Percentiles rank a stretch among this genome's conserved stretches.
Evolutionary conservation across 2,329 filamentous ascomycete species (phyloP).

Genomic region (Paecilomyces dactylethromorphus): DNA sequence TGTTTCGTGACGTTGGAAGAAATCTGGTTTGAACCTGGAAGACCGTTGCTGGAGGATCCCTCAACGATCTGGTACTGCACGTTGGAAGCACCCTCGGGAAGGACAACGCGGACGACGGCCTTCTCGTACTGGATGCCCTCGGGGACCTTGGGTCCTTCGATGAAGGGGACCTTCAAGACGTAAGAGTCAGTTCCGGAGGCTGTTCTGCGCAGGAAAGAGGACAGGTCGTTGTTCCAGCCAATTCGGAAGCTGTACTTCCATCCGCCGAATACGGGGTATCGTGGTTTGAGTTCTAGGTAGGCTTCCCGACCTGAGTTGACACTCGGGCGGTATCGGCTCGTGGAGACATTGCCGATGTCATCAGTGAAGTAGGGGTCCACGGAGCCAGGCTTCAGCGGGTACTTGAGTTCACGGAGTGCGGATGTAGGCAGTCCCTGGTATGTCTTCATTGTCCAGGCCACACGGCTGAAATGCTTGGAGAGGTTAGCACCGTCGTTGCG

Average conservation of each 20-base stretch:
- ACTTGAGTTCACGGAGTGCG: slow-evolving; percentile 73
- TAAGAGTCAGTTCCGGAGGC: slow-evolving; percentile 60
- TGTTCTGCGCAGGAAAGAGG: slow-evolving; percentile 63
- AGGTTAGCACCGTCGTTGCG: slow-evolving; percentile 79
- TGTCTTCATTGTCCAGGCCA: slow-evolving; percentile 64
- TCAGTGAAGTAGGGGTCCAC: slow-evolving; percentile 91
- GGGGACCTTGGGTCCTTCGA: slow-evolving; percentile 79
- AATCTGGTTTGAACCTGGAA: slow-evolving; percentile 55
- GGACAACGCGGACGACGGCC: slow-evolving; percentile 70
- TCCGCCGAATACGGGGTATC: slow-evolving; percentile 92
- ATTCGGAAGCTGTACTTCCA: slow-evolving; percentile 98
- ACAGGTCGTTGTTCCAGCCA: slow-evolving; percentile 87
- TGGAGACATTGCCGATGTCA: slow-evolving; percentile 94
- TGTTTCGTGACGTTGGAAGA: slow-evolving; percentile 58
- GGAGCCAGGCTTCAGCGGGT: slow-evolving; percentile 73
- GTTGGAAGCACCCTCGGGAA: slow-evolving; percentile 80
- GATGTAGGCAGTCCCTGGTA: slow-evolving; percentile 72
- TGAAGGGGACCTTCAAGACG: slow-evolving; percentile 81
- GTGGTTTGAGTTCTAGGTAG: slow-evolving; percentile 82
- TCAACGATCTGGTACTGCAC: slow-evolving; percentile 62
- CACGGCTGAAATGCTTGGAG: slow-evolving; percentile 64
- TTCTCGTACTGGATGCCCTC: slow-evolving; percentile 85
- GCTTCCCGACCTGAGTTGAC: slow-evolving; percentile 64
- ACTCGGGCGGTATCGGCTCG: slow-evolving; percentile 68
- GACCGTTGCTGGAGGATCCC: slow-evolving; percentile 56